Conservation (phyloP, 176 grass and related monocot genomes). For the Metroxylon sagu region DNA sequence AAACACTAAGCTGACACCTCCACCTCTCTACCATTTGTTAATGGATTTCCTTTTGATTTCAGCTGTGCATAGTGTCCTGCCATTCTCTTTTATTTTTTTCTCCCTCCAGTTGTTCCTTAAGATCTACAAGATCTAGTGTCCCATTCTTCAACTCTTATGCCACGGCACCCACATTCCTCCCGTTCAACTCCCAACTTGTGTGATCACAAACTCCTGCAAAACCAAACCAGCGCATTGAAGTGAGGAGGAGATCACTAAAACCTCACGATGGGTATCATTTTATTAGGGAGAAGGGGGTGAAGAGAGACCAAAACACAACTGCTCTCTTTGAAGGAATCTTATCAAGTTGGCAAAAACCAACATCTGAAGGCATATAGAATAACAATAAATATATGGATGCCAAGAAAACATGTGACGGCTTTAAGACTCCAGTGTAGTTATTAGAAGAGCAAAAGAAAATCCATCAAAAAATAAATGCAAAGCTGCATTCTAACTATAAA, state of each 20-base stretch:
- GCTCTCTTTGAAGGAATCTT: constrained; percentile 30
- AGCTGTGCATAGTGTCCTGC: background rate
- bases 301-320: constrained; percentile 39
- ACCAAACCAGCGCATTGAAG: constrained; percentile 28
- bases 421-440: background rate
- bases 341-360: constrained; percentile 11
- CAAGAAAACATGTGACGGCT: constrained; percentile 20
- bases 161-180: constrained; percentile 48
- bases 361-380: background rate
- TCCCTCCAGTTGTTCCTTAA: constrained; percentile 7
- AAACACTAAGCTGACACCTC: constrained; percentile 12
- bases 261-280: constrained; percentile 40
- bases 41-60: constrained; percentile 11
- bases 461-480: background rate
- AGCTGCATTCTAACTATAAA: too few relatives aligned
- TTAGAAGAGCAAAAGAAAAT: constrained; percentile 9
- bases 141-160: constrained; percentile 4
- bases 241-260: constrained; percentile 11
- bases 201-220: constrained; percentile 37
- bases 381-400: constrained; percentile 7
- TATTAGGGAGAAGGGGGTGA: constrained; percentile 31
- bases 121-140: constrained; percentile 38
- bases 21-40: constrained; percentile 13
- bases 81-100: background rate
- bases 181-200: constrained; percentile 14